These are phyloP conservation scores for Boletus tylopilopsis DNA, from an alignment of 768 basidiomycete genomes.

Conservation along the genomic window DNA sequence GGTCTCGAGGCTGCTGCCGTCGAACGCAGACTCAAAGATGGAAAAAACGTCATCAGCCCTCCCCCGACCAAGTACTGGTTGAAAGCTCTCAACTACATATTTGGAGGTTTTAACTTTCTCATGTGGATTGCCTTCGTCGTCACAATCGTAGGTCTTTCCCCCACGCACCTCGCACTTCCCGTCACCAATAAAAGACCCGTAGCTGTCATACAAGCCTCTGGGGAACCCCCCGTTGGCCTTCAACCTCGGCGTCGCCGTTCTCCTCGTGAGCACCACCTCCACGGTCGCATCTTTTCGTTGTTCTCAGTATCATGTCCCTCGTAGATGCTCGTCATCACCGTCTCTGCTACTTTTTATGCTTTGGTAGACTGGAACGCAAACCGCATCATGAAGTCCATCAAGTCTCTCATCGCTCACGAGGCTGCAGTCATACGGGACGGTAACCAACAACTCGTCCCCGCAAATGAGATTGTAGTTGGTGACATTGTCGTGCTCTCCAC, in stretches of 20 bases:
- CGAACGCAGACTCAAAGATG: conserved; percentile 35
- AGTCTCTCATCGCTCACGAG: conserved; percentile 55
- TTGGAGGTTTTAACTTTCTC: conserved; percentile 56
- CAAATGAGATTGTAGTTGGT: conserved; percentile 56
- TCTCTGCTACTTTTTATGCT: conserved; percentile 47
- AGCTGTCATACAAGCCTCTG: conserved; percentile 52
- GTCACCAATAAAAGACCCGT: conserved; percentile 15
- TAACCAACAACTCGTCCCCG: conserved; percentile 42
- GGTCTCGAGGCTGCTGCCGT: conserved; percentile 49
- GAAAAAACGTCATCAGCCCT: conserved; percentile 48
- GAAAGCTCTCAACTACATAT: conserved; percentile 50
- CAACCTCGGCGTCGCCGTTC: conserved; percentile 50
- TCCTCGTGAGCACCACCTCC: conserved; percentile 37
- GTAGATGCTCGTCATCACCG: conserved; percentile 39
- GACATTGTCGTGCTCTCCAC: conserved; percentile 51
- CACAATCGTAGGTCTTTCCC: conserved; percentile 33
- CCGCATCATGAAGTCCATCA: conserved; percentile 53
- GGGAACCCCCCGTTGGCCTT: conserved; percentile 40
- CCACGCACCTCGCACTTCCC: background rate
- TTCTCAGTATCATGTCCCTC: conserved; percentile 11
- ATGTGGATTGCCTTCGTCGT: conserved; percentile 55
- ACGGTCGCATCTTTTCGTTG: background rate
- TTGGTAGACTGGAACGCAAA: conserved; percentile 48
- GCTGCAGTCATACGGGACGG: conserved; percentile 53
- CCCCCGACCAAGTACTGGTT: conserved; percentile 45